phyloP scores from a whole-genome alignment of 768 basidiomycete species.

The Xerocomellus chrysenteron region DNA sequence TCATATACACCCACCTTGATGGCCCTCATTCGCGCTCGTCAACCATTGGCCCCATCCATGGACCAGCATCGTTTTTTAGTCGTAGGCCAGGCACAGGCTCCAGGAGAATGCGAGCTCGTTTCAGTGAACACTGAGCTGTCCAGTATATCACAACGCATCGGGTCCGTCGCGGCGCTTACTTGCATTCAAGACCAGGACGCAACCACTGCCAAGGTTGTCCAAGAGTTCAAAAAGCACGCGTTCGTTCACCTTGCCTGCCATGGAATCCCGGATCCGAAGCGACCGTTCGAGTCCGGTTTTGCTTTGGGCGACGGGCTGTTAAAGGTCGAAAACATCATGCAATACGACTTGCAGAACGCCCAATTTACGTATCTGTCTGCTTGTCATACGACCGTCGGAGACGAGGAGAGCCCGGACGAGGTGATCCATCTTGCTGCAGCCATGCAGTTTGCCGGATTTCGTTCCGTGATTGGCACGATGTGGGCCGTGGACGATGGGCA shows the following conservation, averaged over 20 bases:
- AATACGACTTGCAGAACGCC: background rate
- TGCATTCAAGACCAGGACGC: background rate
- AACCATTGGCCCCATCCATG: no score
- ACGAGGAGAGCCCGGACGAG: background rate
- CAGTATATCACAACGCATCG: background rate
- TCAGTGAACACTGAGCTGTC: background rate
- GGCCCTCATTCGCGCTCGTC: background rate
- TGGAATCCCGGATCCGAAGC: constrained; percentile 5
- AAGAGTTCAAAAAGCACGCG: background rate
- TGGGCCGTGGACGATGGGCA: background rate
- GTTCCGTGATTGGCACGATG: constrained; percentile 9
- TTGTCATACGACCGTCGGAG: background rate
- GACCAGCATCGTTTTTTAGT: background rate
- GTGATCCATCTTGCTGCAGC: background rate
- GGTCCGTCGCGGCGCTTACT: background rate
- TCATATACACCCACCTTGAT: constrained; percentile 1
- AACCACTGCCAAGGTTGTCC: background rate
- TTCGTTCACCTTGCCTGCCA: constrained; percentile 23
- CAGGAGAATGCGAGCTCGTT: background rate
- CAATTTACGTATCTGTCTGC: constrained; percentile 4
- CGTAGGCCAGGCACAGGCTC: constrained; percentile 4
- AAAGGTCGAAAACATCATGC: background rate
- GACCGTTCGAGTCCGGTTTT: background rate
- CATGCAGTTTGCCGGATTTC: constrained; percentile 6
- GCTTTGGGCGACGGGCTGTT: background rate